These are phyloP conservation scores for Irpex rosettiformis DNA, from an alignment of 1,284 basidiomycete species.

Conservation along the genomic window DNA sequence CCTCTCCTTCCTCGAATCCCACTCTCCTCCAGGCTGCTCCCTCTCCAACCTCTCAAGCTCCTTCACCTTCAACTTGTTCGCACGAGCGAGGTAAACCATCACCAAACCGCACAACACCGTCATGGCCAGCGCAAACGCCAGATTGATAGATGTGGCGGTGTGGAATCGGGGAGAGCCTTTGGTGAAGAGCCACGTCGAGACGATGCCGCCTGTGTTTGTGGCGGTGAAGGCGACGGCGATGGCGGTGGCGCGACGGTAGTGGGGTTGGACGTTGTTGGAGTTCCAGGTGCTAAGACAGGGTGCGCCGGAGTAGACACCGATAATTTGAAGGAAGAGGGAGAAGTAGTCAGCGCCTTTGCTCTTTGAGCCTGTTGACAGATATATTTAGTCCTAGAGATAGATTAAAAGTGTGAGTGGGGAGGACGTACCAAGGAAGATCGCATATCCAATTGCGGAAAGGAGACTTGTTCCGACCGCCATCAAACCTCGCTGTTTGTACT, in stretches of 20 bases:
- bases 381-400: not conserved
- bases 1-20: not conserved
- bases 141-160: not conserved
- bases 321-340: not conserved
- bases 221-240: not conserved
- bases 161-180: not conserved
- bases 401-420: not conserved
- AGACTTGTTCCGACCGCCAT: not conserved
- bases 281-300: slow-evolving; percentile 1
- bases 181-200: slow-evolving; percentile 1
- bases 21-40: not conserved
- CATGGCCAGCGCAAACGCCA: not conserved
- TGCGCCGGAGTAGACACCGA: not conserved
- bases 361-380: not conserved
- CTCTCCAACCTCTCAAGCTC: not conserved
- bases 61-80: not conserved
- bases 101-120: not conserved
- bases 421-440: not conserved
- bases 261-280: not conserved
- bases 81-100: not conserved
- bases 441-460: not conserved
- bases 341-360: not conserved
- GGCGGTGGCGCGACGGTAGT: not conserved
- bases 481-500: not conserved
- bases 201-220: not conserved